These are phyloP conservation scores for Penicillium pulvis DNA, from an alignment of 495 filamentous ascomycete genomes.

Conservation along the genomic window DNA sequence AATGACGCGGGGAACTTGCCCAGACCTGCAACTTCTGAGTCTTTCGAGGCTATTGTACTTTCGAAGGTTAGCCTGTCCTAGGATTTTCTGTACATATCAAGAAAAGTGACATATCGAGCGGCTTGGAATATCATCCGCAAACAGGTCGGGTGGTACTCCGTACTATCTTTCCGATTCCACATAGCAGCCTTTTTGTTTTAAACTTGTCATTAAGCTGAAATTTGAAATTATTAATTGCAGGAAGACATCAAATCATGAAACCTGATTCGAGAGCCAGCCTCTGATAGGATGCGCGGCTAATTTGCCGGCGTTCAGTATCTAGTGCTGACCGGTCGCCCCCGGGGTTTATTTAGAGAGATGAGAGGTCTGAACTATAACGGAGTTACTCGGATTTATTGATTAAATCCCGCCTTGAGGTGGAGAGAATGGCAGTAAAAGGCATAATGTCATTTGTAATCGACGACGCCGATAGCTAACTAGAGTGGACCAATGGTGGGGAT, in stretches of 20 bases:
- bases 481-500: conserved; percentile 20
- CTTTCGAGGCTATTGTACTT: no score
- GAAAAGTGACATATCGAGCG: neutral
- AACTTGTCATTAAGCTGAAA: no score
- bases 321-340: neutral
- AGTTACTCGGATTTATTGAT: neutral
- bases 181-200: neutral
- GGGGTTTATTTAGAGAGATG: neutral
- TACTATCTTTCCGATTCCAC: neutral
- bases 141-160: neutral
- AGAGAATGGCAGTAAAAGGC: neutral
- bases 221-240: no score
- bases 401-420: neutral
- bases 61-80: neutral
- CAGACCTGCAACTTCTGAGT: no score
- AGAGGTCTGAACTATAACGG: neutral
- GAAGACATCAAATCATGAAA: neutral
- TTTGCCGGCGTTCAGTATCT: neutral
- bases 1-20: no score
- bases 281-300: neutral
- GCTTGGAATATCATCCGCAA: neutral
- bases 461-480: neutral
- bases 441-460: conserved; percentile 26
- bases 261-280: neutral
- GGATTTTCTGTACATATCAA: neutral